Evolutionary conservation across 768 basidiomycete genomes (phyloP).

Genomic region (Amanita brunnescens): DNA sequence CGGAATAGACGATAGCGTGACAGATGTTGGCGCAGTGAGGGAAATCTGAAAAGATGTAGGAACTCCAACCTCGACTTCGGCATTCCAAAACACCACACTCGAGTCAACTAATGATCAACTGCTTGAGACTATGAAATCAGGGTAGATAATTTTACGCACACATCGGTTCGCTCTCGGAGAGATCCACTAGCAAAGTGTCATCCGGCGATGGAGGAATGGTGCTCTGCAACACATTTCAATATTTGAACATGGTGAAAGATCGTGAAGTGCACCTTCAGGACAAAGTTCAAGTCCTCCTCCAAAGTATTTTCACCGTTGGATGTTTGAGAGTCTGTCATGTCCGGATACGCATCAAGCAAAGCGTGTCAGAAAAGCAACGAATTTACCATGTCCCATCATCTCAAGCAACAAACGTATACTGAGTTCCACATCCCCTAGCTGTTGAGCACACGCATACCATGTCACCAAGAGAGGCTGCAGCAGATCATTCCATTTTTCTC

Average conservation of each 20-base stretch:
- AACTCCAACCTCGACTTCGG: constrained; percentile 51
- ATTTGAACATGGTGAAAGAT: not conserved
- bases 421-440: constrained; percentile 66
- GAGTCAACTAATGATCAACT: constrained; percentile 44
- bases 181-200: constrained; percentile 49
- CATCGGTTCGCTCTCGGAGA: constrained; percentile 53
- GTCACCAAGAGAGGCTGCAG: constrained; percentile 64
- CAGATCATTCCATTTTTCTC: constrained; percentile 73
- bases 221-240: constrained; percentile 36
- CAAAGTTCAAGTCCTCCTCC: constrained; percentile 64
- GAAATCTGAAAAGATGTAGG: constrained; percentile 67
- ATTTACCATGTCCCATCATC: constrained; percentile 70
- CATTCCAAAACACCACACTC: constrained; percentile 61
- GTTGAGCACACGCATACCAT: constrained; percentile 80
- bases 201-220: constrained; percentile 57
- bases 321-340: constrained; percentile 24
- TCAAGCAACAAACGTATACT: constrained; percentile 73
- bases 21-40: constrained; percentile 41
- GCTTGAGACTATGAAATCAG: constrained; percentile 1
- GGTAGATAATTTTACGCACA: constrained; percentile 32
- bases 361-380: not conserved
- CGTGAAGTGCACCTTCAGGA: constrained; percentile 43
- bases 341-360: constrained; percentile 1
- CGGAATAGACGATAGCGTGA: constrained; percentile 47
- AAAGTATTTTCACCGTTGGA: constrained; percentile 40